Evolutionary conservation across 1,139 yeast species (phyloP), one percentile per base, ranked within the genome.

Genomic region (Wickerhamomyces sp.): DNA sequence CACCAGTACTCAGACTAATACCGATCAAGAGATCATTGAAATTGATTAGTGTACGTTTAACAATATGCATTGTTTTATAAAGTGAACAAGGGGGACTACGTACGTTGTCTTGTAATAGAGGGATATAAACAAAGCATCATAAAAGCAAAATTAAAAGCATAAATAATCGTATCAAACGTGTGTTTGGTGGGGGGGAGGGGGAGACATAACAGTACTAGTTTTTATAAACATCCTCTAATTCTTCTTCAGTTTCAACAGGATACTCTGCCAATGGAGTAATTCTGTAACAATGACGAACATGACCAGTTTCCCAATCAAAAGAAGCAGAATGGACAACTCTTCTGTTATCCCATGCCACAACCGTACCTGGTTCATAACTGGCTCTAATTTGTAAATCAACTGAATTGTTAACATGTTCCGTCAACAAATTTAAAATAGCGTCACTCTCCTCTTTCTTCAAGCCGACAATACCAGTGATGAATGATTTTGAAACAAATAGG

Each of bases 281-380:
- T 55, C 89, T 68, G 47, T 78, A 75, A 5, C 82, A 84, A 48
- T 79, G 86, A 57, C 89, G 70, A 26, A 72, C 60, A 32, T 69
- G 65, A 16, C 68, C 70, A 8, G 68, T 61, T 34, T 66, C 73
- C 79, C 81, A 78, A 56, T 80, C 87, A 37, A 73, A 62, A 29
- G 75, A 62, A 5, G 88, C 87, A 17, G 79, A 61, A 55, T 81
- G 88, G 28, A 70, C 59, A 22, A 75, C 73, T 48, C 79, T 63
- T 57, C 88, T 68, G 59, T 80, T 80, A 50, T 81, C 88, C 84
- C 87, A 82, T 16, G 78, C 59, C 17, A 78, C 86, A 22, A 82
- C 80, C 6, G 86, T 75, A 34, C 70, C 64, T 24, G 69, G 70
- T 42, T 70, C 72, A 78, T 82, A 78, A 36, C 57, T 61, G 40